Evolutionary conservation across 2,329 filamentous ascomycete species (phyloP), one percentile per base, ranked within the genome.

Genomic region (Ophiostoma populinum): DNA sequence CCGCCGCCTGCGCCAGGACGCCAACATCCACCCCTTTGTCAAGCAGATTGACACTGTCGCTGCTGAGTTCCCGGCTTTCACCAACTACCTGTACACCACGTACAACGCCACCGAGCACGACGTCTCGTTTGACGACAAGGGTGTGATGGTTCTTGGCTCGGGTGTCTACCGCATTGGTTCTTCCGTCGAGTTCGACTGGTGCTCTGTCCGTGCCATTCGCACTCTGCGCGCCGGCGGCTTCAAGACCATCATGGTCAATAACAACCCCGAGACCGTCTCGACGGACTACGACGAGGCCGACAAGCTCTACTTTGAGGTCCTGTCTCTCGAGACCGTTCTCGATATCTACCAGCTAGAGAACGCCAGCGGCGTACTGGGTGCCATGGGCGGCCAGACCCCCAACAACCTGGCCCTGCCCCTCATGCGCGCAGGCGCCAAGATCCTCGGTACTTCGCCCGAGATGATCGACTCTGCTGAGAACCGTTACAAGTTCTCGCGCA

Each of bases 11-110:
- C 73, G 90, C 52, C 67, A 85, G n/a, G 86, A 95, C 47, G 71
- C 77, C 25, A 80, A 80, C 28, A 83, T 98, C 48, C 71, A 72
- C 43, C 90, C 90, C 0, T 78, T 83, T 41, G 87, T 94, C 37
- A 95, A 95, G 68, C 87, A 95, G 60, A 95, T 98, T 40, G 90
- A 98, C 59, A 98, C 90, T 0, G 90, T 98, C 32, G 90, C 90
- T 33, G 90, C 86, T 12, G 90, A 98, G 56, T 95, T 94, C 62
- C 87, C 87, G 6, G 80, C 83, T 6, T 78, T 72, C 46, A 95
- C 90, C 15, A 95, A 98, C 58, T 98, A 98, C 52, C 70, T 95
- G 9, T 95, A 95, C 57, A 63, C 92, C 41, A 95, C 90, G 0
- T 95, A 95, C 63, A 94, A 94, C 50, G 87, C 80, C 11, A 75